Evolutionary conservation across 805 yeast genomes (phyloP), one percentile per base, ranked within the genome.

Genomic region (Cephaloascus fragrans): DNA sequence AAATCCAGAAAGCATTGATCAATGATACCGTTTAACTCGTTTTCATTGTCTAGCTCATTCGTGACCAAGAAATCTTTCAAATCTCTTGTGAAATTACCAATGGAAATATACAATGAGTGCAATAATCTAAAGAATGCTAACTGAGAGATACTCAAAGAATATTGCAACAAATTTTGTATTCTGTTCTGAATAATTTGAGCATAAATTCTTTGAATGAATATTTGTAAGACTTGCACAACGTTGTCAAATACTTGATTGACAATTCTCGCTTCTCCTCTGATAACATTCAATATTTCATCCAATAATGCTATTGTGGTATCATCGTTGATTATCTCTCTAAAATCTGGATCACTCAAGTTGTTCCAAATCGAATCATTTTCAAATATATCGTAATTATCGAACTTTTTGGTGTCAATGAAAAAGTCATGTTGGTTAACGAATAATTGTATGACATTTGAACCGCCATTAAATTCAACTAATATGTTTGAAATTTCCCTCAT

Each of bases 391-490:
- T 45, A 46, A 20, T 55, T 58, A 16, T 57, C 61, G n/a, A 62
- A 54, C 43, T 67, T 47, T 41, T 74, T 71, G 44, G 71, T 62
- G 29, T 63, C 67, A 39, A 69, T 64, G 56, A 89, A 83, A 42
- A 81, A 72, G 37, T 79, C 83, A 52, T 84, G 86, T 52, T 84
- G 87, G 52, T 77, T 78, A 33, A 89, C 83, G 59, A 85, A 90
- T 37, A 81, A 77, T 52, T 81, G 86, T 6, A 86, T 82, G 6
- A 89, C 90, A 42, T 82, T 79, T 9, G 75, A 69, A 10, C 96
- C 96, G 16, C 87, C 90, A 52, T 90, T 89, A 63, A 80, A 90
- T 44, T 79, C 84, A 39, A 78, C 73, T 37, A 89, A 65, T 15
- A 88, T 74, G 37, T 75, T 76, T 0, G 96, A 86, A 19, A 80